phyloP scores from a whole-genome alignment of 805 yeast species.

The Suhomyces emberorum region DNA sequence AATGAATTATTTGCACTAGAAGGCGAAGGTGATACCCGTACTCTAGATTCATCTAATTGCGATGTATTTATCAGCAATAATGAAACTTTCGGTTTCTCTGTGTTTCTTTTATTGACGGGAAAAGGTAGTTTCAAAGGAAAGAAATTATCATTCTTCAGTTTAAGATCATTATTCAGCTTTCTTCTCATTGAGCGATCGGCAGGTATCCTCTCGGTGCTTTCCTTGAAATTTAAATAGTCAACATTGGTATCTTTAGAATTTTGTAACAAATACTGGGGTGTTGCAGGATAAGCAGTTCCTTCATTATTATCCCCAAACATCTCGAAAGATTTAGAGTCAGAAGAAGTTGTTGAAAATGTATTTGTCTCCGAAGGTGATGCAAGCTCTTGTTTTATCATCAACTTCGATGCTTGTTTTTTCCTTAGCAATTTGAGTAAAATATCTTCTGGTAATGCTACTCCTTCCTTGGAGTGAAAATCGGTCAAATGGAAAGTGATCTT shows the following conservation, averaged over 20 bases:
- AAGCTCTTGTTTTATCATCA: conserved; percentile 32
- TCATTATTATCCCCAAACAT: conserved; percentile 39
- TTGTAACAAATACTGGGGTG: conserved; percentile 66
- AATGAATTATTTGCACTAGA: conserved; percentile 42
- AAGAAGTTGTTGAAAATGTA: conserved; percentile 47
- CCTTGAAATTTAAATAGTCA: conserved; percentile 61
- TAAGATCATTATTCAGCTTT: neutral
- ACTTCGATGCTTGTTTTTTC: conserved; percentile 29
- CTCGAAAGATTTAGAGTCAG: conserved; percentile 55
- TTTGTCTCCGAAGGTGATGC: conserved; percentile 29
- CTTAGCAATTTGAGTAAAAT: conserved; percentile 36
- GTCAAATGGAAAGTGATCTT: conserved; percentile 53
- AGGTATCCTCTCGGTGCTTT: conserved; percentile 13
- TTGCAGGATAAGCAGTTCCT: conserved; percentile 50
- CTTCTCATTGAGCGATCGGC: neutral
- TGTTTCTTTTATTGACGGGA: conserved; percentile 8
- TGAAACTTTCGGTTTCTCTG: conserved; percentile 9
- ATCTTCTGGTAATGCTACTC: conserved; percentile 53
- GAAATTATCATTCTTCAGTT: neutral
- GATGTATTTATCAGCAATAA: conserved; percentile 16
- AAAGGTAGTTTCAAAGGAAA: conserved; percentile 17
- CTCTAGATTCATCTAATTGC: conserved; percentile 1
- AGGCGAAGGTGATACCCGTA: conserved; percentile 1
- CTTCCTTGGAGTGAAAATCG: conserved; percentile 61
- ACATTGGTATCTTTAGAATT: conserved; percentile 34